A percentile compares a stretch with the other conserved stretches of the same genome.
phyloP scores from a whole-genome alignment of 1,139 yeast species.

The Protomyces macrosporus region DNA sequence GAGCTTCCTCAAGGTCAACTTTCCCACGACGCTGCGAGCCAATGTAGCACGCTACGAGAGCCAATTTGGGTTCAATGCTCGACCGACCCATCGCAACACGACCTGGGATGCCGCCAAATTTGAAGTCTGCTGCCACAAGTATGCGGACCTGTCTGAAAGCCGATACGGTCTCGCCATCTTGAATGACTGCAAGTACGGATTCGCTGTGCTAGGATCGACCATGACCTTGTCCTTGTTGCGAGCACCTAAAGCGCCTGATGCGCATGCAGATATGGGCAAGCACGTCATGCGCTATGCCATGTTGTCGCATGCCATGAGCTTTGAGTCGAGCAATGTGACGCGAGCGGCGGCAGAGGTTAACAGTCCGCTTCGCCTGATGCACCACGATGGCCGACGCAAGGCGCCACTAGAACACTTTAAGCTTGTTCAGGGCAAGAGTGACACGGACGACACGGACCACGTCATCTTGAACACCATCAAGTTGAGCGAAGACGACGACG shows the following conservation, averaged over 20 bases:
- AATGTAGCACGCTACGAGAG: constrained; percentile 85
- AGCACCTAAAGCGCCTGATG: constrained; percentile 81
- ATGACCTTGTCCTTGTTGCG: constrained; percentile 71
- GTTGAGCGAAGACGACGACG: constrained; percentile 62
- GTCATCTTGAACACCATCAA: constrained; percentile 72
- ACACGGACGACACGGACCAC: constrained; percentile 47
- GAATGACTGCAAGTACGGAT: constrained; percentile 86
- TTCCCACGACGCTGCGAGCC: constrained; percentile 75
- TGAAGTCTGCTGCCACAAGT: constrained; percentile 91
- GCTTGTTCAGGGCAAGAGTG: too few species aligned
- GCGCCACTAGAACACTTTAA: too few species aligned
- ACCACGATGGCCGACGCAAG: constrained; percentile 27
- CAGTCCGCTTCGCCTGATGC: constrained; percentile 44
- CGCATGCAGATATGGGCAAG: constrained; percentile 81
- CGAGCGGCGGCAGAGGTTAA: constrained; percentile 76
- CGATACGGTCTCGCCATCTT: constrained; percentile 82
- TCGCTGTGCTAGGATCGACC: constrained; percentile 80
- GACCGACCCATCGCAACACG: constrained; percentile 93
- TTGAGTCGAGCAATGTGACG: constrained; percentile 56
- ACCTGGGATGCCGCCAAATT: constrained; percentile 95
- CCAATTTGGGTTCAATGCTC: constrained; percentile 80
- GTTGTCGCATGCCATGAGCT: constrained; percentile 68
- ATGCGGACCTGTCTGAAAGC: constrained; percentile 82
- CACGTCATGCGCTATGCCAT: constrained; percentile 81
- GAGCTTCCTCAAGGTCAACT: constrained; percentile 86